Evolutionary conservation across 305 asterid species (phyloP).

Genomic region (Nicotiana rustica): DNA sequence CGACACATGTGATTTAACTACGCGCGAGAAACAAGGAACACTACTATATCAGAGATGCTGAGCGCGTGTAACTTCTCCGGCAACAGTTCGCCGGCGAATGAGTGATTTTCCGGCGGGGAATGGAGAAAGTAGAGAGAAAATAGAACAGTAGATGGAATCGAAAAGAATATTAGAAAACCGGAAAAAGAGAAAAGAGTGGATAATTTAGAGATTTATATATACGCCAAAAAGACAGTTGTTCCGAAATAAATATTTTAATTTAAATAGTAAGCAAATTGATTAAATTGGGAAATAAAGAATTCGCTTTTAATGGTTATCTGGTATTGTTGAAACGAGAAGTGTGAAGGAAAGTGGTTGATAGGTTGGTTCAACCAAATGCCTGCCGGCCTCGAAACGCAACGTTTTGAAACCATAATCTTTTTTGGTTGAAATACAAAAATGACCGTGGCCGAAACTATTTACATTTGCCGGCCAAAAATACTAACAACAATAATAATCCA

Average conservation of each 20-base stretch:
- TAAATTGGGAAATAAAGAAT: constrained; percentile 4
- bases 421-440: no score
- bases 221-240: not conserved
- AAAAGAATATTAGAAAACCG: constrained; percentile 45
- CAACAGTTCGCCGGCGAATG: constrained; percentile 23
- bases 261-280: not conserved
- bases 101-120: constrained; percentile 43
- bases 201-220: constrained; percentile 45
- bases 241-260: not conserved
- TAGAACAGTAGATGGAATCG: not conserved
- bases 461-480: no score
- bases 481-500: no score
- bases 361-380: constrained; percentile 73
- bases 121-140: constrained; percentile 37
- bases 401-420: constrained; percentile 34
- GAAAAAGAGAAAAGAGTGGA: constrained; percentile 38
- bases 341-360: constrained; percentile 60
- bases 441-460: no score
- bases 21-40: not conserved
- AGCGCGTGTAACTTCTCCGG: not conserved
- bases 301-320: constrained; percentile 17
- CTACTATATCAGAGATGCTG: constrained; percentile 25
- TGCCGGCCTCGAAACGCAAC: constrained; percentile 55
- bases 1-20: not conserved
- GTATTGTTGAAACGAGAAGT: constrained; percentile 46